Base-by-base conservation (phyloP, 2,329 filamentous ascomycete genomes). In the Chalaropsis ovoidea region DNA sequence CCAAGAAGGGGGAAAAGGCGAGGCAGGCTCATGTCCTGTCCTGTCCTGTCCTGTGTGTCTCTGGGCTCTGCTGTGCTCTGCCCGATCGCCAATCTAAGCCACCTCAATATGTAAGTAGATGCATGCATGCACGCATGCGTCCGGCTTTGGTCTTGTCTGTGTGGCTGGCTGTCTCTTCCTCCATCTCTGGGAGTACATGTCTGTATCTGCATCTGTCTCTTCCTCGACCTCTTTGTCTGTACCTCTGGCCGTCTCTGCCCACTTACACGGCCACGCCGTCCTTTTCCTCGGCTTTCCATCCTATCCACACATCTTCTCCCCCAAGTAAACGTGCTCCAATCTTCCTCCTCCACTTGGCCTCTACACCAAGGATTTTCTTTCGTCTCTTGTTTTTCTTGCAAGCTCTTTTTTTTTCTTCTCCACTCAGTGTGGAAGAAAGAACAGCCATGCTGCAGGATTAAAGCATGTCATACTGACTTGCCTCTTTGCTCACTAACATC, bases 31-130 rank as follows among this genome's bases (percentile, higher is more conserved):
- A n/a, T n/a, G n/a, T 31, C 31, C 6, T 31, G 31, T 31, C n/a
- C 45, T 24, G 45, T 49, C 45, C 7, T n/a, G n/a, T 49, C 45
- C 45, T 22, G 45, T 49, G 19, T 22, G 45, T 49, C 19, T 8
- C 17, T 49, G 19, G 4, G n/a, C 45, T 49, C n/a, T 49, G 45
- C 31, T 24, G 45, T 13, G 19, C 45, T 2, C 45, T 22, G 10
- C 45, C 45, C 45, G 19, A 49, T 49, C 45, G 45, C 13, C 45
- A 49, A 49, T 49, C 19, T 49, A 49, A 49, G 45, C 45, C 45
- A 24, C 19, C 31, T 6, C 3, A 31, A 31, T 2, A 6, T 31
- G 31, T 31, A 6, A 3, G 31, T 31, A 49, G 45, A 49, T 22
- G 45, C 31, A 31, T 31, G 11, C 11, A 49, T 19, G 45, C 19